Evolutionary conservation across 1,284 basidiomycete genomes (phyloP).

Genomic region (Lentinula novae-zelandiae): DNA sequence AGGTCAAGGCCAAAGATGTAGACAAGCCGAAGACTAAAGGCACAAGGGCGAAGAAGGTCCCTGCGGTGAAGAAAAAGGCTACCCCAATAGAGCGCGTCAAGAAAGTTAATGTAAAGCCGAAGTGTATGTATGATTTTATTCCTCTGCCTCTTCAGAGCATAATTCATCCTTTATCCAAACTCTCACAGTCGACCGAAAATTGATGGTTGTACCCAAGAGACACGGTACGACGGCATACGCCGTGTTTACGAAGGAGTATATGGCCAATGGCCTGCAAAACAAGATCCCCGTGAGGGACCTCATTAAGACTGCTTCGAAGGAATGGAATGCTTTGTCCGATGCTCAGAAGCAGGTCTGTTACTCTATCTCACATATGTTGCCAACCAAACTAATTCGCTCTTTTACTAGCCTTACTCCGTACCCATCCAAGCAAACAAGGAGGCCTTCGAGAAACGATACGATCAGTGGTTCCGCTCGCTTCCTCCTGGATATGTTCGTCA

Average conservation of each 20-base stretch:
- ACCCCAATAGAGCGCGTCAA: slow-evolving; percentile 9
- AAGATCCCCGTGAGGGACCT: not conserved
- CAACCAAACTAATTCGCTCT: not conserved
- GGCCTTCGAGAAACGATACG: slow-evolving; percentile 1
- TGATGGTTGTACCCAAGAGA: slow-evolving; percentile 6
- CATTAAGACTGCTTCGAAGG: not conserved
- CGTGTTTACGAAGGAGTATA: not conserved
- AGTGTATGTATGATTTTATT: not conserved
- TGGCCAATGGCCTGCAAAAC: not conserved
- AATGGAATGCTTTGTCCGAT: slow-evolving; percentile 7
- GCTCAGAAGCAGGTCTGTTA: slow-evolving; percentile 7
- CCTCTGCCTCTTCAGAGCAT: not conserved
- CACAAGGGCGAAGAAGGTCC: not conserved
- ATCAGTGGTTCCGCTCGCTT: slow-evolving; percentile 4
- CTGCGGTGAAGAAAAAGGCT: not conserved
- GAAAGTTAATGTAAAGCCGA: slow-evolving; percentile 7
- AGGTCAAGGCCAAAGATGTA: not conserved
- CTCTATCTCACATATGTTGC: not conserved
- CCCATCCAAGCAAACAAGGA: not conserved
- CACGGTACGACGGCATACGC: not conserved
- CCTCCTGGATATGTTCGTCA: slow-evolving; percentile 2
- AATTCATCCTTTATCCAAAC: too few relatives aligned
- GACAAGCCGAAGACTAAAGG: slow-evolving; percentile 11
- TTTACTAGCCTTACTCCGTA: not conserved
- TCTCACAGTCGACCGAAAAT: not conserved